Base-by-base conservation (phyloP, 1,284 basidiomycete genomes). In the Somion occarium region DNA sequence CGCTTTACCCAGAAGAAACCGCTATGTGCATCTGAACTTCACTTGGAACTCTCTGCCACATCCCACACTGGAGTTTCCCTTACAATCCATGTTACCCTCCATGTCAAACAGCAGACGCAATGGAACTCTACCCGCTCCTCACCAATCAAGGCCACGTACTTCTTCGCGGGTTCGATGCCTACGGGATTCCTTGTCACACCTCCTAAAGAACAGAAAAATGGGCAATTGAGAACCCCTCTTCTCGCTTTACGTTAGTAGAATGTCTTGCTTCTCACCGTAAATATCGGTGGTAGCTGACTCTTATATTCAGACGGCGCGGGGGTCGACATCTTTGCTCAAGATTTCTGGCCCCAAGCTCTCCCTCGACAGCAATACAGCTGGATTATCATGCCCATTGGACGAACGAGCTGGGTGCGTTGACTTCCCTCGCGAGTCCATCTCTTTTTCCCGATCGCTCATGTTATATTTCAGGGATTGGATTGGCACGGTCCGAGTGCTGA, bases 401-500 rank as follows among this genome's bases (percentile, higher is more conserved):
- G 84, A 37, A 90, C 88, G 1, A 74, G 82, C 39, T 91, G 88
- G 88, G 87, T 84, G 64, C 45, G 68, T 54, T 3, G 26, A 20
- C 23, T 23, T 38, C 38, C 49, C 7, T n/a, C 18, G 22, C 22
- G 9, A 46, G 23, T 50, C 19, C 25, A 9, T 20, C n/a, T 44
- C 39, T 24, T 23, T 4, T 13, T 26, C 26, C 13, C 9, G 11
- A 39, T 27, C 41, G 5, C 19, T 23, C 7, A 23, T 46, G 19
- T 22, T 43, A 24, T 19, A 44, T n/a, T 45, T 12, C 20, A 91
- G 89, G 91, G 91, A 4, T 73, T 91, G 47, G 91, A 93, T 63
- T 93, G 91, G 90, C 91, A 91, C 60, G 88, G 89, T 0, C 80
- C 83, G 1, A 88, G 85, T 52, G 68, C 82, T 1, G 62, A 69